Evolutionary conservation across 495 filamentous ascomycete genomes (phyloP), one percentile per base, ranked within the genome.

Genomic region (Clohesyomyces aquaticus): DNA sequence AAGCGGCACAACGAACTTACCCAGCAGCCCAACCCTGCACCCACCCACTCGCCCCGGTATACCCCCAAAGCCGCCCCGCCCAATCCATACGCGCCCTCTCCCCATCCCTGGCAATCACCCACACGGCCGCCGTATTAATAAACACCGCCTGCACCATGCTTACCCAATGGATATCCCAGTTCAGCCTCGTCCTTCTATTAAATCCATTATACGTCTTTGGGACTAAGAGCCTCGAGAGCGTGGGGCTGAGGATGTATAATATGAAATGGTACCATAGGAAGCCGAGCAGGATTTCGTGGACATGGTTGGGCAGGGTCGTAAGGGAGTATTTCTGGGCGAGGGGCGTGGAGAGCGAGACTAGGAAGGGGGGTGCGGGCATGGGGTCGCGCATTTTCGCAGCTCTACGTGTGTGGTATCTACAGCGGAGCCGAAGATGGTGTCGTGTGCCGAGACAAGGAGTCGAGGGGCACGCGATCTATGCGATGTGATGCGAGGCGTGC

Each of bases 121-220:
- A 69, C 21, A 69, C 19, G 1, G 62, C 66, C 10, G 57, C 50
- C 38, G 21, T 35, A 22, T 56, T 60, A 8, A 69, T 61, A 43
- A 65, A 55, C 2, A 62, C 23, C 22, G 61, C 49, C 27, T 69
- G 61, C n/a, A 69, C 38, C 50, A 65, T 59, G 18, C 61, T 61
- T 4, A 59, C 56, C 62, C 66, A 64, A 55, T 66, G 66, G 16
- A 66, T 61, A 46, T 69, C 56, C 66, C 66, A 69, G 50, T 66
- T 66, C 19, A 69, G 41, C 22, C 29, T 32, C 42, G 61, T 69
- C 42, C 62, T 61, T 42, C 38, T 50, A 28, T 49, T 54, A 43
- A 65, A 69, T 8, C n/a, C 18, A 23, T 25, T 14, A 28, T 69
- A 69, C 10, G 26, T 50, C 8, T 57, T 52, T 21, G 61, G 61